Base-by-base conservation (phyloP, 306 rosid genomes). In the Citrullus mucosospermus region DNA sequence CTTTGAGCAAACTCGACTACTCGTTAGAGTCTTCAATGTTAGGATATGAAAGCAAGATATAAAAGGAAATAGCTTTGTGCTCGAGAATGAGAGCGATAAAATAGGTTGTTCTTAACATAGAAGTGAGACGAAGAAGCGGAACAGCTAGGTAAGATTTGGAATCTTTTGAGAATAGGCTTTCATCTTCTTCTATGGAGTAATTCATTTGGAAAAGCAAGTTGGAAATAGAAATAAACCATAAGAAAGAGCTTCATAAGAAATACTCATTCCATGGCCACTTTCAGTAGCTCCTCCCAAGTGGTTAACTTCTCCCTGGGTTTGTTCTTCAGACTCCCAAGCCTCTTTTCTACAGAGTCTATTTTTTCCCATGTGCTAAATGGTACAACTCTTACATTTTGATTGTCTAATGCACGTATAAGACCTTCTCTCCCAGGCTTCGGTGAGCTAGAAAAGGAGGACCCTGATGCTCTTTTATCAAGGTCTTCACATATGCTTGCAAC, bases 401-500 rank as follows among this genome's bases (percentile, higher is more conserved):
- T 81, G 46, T 78, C 81, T 76, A 91, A 78, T 61, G 91, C 84
- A 79, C 85, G 88, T 77, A 84, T 85, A 63, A 92, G 96, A 79
- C 97, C 97, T 15, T 86, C 90, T 81, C 85, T 84, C 65, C 97
- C 97, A 1, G 90, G 85, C 81, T 92, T 92, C 9, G 83, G 80
- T 60, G 44, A 76, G 65, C 78, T 65, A 54, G 85, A 77, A 18
- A 88, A 71, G 38, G 88, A 53, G 30, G 87, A 54, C 50, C 48
- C 69, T 78, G 87, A 53, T 65, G 69, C 77, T 68, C 91, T 89
- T 58, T 80, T 88, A 76, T 83, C 84, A 65, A 92, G 85, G 81
- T 95, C 97, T 81, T 92, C 93, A 13, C 88, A 87, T 85, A 95
- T 88, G 84, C 96, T 88, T 0, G 81, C 88, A 74, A 92, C 97